These are phyloP conservation scores for Rhinocladiella mackenziei DNA, from an alignment of 2,329 filamentous ascomycete genomes.

Conservation along the genomic window DNA sequence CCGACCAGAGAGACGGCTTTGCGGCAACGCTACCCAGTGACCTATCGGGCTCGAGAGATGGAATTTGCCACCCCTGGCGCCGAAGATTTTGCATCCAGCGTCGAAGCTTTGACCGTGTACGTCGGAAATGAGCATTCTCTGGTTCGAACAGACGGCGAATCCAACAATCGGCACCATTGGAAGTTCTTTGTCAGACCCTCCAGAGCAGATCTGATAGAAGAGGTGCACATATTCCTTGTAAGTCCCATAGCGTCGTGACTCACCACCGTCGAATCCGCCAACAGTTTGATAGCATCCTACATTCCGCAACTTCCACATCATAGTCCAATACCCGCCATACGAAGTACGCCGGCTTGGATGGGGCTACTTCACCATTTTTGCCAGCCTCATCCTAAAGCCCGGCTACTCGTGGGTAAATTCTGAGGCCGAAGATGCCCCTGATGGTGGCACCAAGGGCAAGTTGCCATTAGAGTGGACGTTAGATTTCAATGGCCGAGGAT, in stretches of 20 bases:
- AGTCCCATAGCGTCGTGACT: constrained; percentile 2
- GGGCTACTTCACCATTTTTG: constrained; percentile 27
- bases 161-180: constrained; percentile 27
- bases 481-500: constrained; percentile 25
- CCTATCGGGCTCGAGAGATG: constrained; percentile 16
- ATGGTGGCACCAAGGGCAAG: constrained; percentile 23
- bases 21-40: constrained; percentile 14
- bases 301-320: constrained; percentile 21
- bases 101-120: constrained; percentile 25
- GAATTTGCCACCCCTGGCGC: constrained; percentile 4
- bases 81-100: constrained; percentile 17
- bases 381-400: constrained; percentile 24
- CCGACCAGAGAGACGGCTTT: constrained; percentile 9
- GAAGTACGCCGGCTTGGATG: constrained; percentile 25
- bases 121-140: constrained; percentile 28
- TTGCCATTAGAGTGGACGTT: constrained; percentile 26
- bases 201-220: constrained; percentile 26
- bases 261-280: not conserved
- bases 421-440: constrained; percentile 23
- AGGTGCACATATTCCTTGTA: constrained; percentile 26
- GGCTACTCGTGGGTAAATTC: constrained; percentile 27
- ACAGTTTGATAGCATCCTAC: constrained; percentile 22
- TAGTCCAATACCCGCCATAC: constrained; percentile 24
- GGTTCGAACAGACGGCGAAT: constrained; percentile 15
- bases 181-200: constrained; percentile 27